Evolutionary conservation across 73 alveolate genomes (phyloP).

Genomic region (Tetrahymena malaccensis): DNA sequence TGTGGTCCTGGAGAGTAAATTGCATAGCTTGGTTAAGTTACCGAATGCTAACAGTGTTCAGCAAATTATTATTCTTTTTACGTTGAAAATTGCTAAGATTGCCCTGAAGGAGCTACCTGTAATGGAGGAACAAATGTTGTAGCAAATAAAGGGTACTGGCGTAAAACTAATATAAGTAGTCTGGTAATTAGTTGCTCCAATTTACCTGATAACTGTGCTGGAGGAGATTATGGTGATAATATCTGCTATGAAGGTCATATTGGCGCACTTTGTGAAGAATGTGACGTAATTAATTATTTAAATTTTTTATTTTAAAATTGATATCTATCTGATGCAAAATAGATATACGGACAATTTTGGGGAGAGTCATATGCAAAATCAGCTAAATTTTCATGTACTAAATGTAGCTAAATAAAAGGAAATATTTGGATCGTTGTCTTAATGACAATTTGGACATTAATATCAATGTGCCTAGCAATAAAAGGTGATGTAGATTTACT

Average conservation of each 20-base stretch:
- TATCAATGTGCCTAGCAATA: neutral
- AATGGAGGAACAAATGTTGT: conserved; percentile 14
- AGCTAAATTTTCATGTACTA: conserved; percentile 1
- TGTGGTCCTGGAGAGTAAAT: neutral
- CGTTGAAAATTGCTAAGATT: neutral
- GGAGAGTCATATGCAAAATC: neutral
- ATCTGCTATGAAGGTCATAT: conserved; percentile 22
- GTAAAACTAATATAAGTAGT: conserved; percentile 17
- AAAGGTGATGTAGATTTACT: neutral
- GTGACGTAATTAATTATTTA: neutral
- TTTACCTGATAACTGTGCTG: conserved; percentile 2
- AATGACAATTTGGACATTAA: conserved; percentile 22
- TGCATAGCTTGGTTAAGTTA: neutral
- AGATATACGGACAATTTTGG: neutral
- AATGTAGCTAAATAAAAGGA: neutral
- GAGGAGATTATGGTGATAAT: conserved; percentile 21
- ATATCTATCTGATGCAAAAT: neutral
- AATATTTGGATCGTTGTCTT: neutral
- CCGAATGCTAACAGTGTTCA: conserved; percentile 4
- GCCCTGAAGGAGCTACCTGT: conserved; percentile 39
- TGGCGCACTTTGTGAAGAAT: conserved; percentile 36
- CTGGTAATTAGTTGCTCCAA: conserved; percentile 1
- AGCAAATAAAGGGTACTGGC: conserved; percentile 49
- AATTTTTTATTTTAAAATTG: neutral
- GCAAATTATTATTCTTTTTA: neutral